These are phyloP conservation scores for Solanum ossicruentum DNA, from an alignment of 257 asterid genomes.

Conservation along the genomic window DNA sequence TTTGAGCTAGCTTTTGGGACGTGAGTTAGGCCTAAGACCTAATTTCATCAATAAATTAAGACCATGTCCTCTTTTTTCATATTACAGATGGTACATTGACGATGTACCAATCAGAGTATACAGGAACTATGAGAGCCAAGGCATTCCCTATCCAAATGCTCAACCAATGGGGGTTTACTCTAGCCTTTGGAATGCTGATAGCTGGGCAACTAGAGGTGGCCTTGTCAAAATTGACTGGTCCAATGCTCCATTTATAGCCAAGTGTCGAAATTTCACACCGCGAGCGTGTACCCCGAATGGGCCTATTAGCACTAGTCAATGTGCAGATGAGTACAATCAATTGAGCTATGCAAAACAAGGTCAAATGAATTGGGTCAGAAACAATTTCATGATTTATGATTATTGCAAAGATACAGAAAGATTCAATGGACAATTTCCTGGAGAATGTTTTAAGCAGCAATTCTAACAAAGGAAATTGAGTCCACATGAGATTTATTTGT, in stretches of 20 bases:
- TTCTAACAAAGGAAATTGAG: neutral
- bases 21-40: too few species aligned
- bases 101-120: constrained; percentile 53
- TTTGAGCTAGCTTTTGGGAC: too few species aligned
- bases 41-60: too few species aligned
- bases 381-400: constrained; percentile 40
- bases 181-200: constrained; percentile 81
- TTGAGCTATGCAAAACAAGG: constrained; percentile 16
- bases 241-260: constrained; percentile 45
- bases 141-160: constrained; percentile 43
- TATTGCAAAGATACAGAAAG: constrained; percentile 41
- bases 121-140: constrained; percentile 32
- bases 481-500: neutral
- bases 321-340: constrained; percentile 6
- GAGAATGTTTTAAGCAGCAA: constrained; percentile 43
- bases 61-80: too few species aligned
- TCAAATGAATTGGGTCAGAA: constrained; percentile 32
- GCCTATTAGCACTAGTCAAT: constrained; percentile 6
- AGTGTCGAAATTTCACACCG: constrained; percentile 27
- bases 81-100: constrained; percentile 62
- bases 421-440: constrained; percentile 36
- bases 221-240: constrained; percentile 54
- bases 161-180: constrained; percentile 59
- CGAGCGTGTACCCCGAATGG: constrained; percentile 33
- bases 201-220: constrained; percentile 81